Conservation (phyloP, 176 grass and related monocot species). For the Zea luxurians region DNA sequence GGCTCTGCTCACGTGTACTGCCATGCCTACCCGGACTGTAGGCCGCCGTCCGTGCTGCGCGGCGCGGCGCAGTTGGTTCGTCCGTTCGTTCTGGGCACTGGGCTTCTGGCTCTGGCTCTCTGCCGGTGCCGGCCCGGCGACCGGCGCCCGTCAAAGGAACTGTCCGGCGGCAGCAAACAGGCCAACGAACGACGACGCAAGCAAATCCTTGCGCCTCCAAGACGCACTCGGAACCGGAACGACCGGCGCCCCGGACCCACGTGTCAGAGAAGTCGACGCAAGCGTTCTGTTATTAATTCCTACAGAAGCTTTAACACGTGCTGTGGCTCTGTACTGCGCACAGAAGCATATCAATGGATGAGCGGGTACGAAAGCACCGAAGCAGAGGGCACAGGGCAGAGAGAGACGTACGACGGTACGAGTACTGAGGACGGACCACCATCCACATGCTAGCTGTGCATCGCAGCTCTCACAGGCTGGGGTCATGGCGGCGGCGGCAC, state of each 20-base stretch:
- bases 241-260: neutral
- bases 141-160: neutral
- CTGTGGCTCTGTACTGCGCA: too few species aligned
- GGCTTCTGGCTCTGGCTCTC: neutral
- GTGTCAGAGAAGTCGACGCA: neutral
- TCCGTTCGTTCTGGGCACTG: neutral
- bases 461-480: neutral
- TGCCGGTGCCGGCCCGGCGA: neutral
- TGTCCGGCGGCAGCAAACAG: neutral
- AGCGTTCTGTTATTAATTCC: too few species aligned
- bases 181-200: neutral
- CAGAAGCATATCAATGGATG: too few species aligned
- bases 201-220: too few species aligned
- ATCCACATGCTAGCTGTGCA: neutral
- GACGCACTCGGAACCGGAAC: neutral
- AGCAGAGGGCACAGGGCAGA: neutral
- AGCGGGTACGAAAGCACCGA: too few species aligned
- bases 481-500: slow-evolving; percentile 4
- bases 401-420: too few species aligned
- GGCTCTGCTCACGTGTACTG: slow-evolving; percentile 48
- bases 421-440: neutral
- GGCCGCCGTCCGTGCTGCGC: neutral
- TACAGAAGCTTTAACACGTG: too few species aligned
- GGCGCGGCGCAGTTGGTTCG: neutral
- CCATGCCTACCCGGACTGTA: slow-evolving; percentile 32